Conservation (phyloP, 805 yeast genomes). For the Starmerella lactis-condensi region DNA sequence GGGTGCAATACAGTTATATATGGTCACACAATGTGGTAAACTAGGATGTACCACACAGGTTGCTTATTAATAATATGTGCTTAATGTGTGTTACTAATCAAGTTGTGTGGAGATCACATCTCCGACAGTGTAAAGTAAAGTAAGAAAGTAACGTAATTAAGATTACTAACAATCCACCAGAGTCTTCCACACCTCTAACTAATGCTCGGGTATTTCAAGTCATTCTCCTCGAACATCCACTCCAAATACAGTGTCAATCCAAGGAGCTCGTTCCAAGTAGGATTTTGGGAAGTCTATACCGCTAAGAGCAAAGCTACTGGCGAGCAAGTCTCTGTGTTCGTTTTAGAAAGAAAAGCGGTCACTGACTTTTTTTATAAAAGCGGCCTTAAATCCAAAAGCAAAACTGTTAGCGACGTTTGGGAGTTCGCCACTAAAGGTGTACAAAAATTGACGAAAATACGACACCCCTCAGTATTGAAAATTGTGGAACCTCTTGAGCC, state of each 20-base stretch:
- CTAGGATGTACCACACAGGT: too few relatives aligned
- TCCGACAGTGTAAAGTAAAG: too few relatives aligned
- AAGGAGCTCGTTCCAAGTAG: conserved; percentile 52
- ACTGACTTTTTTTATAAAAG: conserved; percentile 36
- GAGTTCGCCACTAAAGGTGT: conserved; percentile 52
- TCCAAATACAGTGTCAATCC: conserved; percentile 45
- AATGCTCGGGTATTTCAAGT: conserved; percentile 18
- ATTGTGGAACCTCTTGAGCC: conserved; percentile 82
- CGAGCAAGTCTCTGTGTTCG: conserved; percentile 53
- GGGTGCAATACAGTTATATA: too few relatives aligned
- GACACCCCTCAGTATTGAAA: conserved; percentile 76
- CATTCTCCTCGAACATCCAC: conserved; percentile 19
- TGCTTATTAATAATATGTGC: too few relatives aligned
- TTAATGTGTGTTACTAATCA: too few relatives aligned
- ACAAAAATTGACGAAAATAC: conserved; percentile 52
- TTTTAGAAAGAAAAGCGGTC: conserved; percentile 63
- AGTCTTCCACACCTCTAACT: too few relatives aligned
- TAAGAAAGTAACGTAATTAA: too few relatives aligned
- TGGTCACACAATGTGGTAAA: too few relatives aligned
- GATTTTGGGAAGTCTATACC: conserved; percentile 71
- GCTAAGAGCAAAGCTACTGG: conserved; percentile 44
- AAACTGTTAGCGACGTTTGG: conserved; percentile 41
- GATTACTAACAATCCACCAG: too few relatives aligned
- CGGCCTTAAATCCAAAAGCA: conserved; percentile 31
- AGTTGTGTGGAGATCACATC: too few relatives aligned